Evolutionary conservation across 1,139 yeast species (phyloP).

Genomic region (Magnusiomyces sp.): DNA sequence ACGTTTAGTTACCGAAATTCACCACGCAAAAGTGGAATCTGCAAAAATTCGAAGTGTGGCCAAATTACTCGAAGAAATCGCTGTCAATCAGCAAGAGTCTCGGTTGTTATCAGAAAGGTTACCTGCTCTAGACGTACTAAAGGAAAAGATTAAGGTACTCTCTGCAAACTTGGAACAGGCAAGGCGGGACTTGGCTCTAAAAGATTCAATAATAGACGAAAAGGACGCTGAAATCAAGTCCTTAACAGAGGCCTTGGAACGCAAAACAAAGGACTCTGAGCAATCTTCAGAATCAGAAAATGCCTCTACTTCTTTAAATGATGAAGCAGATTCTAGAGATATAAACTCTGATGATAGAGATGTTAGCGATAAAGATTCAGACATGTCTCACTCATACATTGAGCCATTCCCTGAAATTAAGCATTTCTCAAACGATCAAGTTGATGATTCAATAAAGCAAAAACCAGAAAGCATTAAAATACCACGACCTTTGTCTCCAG

Average conservation of each 20-base stretch:
- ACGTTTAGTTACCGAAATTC: constrained; percentile 40
- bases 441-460: no score
- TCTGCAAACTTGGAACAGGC: constrained; percentile 16
- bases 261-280: no score
- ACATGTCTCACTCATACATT: no score
- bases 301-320: no score
- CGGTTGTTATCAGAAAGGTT: constrained; percentile 6
- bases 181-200: constrained; percentile 18
- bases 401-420: no score
- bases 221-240: constrained; percentile 13
- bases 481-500: constrained; percentile 3
- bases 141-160: constrained; percentile 7
- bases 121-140: constrained; percentile 9
- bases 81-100: constrained; percentile 13
- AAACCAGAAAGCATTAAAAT: no score
- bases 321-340: no score
- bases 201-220: constrained; percentile 21
- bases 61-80: constrained; percentile 28
- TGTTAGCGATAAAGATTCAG: no score
- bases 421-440: no score
- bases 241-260: no score
- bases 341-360: no score
- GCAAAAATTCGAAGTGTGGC: constrained; percentile 39
- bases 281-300: no score
- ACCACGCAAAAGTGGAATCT: constrained; percentile 38